These are phyloP conservation scores for Erysimum pusillum DNA, from an alignment of 441 rosid genomes.

Conservation along the genomic window DNA sequence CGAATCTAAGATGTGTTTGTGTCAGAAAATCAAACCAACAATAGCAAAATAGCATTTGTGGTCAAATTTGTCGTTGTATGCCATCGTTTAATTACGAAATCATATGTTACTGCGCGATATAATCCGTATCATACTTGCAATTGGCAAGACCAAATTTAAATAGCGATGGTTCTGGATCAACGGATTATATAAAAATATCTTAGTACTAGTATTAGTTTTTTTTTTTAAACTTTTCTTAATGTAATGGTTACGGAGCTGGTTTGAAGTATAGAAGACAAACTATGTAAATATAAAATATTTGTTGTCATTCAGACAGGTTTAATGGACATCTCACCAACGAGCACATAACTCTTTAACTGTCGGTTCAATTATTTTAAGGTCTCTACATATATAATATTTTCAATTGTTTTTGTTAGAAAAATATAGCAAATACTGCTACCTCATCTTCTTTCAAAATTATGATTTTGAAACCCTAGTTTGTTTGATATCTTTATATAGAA, in stretches of 20 bases:
- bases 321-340: conserved; percentile 30
- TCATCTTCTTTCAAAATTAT: neutral
- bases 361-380: conserved; percentile 19
- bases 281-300: neutral
- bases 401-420: neutral
- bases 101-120: neutral
- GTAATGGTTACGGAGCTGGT: conserved; percentile 5
- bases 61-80: neutral
- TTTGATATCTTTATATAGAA: neutral
- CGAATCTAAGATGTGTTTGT: neutral
- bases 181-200: neutral
- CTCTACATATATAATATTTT: neutral
- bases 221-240: neutral
- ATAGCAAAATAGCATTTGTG: neutral
- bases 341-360: conserved; percentile 29
- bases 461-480: neutral
- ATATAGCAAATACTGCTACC: neutral
- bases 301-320: conserved; percentile 29
- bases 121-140: neutral
- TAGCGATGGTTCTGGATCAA: neutral
- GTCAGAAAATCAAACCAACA: neutral
- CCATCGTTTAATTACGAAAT: no score
- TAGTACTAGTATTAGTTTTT: neutral
- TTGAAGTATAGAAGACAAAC: neutral
- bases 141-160: neutral